These are phyloP conservation scores for Agapanthus africanus DNA, from an alignment of 106 monocot genomes.

Conservation along the genomic window DNA sequence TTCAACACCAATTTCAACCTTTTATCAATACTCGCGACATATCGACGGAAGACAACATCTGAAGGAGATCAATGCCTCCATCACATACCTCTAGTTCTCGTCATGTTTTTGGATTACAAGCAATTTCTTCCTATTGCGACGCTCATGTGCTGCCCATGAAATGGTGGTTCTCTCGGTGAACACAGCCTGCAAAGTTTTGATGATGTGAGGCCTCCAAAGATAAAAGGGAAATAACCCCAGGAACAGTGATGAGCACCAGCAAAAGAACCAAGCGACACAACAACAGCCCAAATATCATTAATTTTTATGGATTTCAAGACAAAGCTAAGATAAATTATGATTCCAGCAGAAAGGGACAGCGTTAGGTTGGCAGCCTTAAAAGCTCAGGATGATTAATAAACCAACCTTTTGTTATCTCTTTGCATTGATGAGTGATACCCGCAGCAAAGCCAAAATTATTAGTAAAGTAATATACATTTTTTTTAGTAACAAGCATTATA, in stretches of 20 bases:
- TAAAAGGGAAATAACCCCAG: neutral
- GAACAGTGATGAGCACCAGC: neutral
- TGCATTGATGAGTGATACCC: neutral
- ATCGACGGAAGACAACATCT: no score
- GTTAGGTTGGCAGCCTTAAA: conserved; percentile 5
- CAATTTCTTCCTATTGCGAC: no score
- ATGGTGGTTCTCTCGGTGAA: neutral
- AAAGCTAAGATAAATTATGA: neutral
- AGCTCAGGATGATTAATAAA: neutral
- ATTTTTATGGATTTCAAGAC: neutral
- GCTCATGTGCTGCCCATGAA: conserved; percentile 13
- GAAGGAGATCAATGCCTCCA: no score
- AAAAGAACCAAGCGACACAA: neutral
- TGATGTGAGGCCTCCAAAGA: neutral
- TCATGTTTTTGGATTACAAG: no score
- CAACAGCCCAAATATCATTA: neutral
- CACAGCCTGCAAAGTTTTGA: neutral
- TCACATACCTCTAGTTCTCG: no score
- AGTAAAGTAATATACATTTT: neutral
- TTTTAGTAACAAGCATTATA: neutral
- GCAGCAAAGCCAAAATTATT: neutral
- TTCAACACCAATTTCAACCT: no score
- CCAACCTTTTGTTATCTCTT: conserved; percentile 3
- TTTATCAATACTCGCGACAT: no score
- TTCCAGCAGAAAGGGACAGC: neutral